Evolutionary conservation across 345 rosid species (phyloP), one percentile per base, ranked within the genome.

Genomic region (Limnanthes douglasii): DNA sequence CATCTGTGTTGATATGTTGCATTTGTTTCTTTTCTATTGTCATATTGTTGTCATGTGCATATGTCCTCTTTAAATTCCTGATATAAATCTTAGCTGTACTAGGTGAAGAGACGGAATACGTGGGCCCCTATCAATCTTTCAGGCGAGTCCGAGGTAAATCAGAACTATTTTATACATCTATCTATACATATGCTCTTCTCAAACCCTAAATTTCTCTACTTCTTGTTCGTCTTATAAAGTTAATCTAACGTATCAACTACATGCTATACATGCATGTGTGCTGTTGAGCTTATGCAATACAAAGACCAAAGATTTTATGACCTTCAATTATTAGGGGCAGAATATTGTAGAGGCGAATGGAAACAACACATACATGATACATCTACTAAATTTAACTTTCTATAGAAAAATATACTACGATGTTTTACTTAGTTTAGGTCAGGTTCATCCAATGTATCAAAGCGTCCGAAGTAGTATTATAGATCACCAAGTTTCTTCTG

Each of bases 81-180:
- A 46, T 47, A 15, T 22, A 22, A 6, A 37, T 51, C 21, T 33
- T 50, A 36, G 22, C 40, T 46, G 42, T 12, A 45, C 40, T 60
- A 86, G 94, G 75, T 54, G 35, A 82, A 73, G 68, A 71, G 97
- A 54, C 85, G 97, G 37, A 94, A 75, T 13, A 86, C 97, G 31
- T 86, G 97, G 97, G 75, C 94, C 66, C 70, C 73, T 6, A 56
- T 93, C 16, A 68, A 69, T 15, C 67, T 82, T 49, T 60, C 72
- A 33, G 43, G 64, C 15, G 79, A 62, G 60, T 54, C 60, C 49
- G 43, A 47, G 32, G 43, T 37, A n/a, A n/a, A n/a, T n/a, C n/a
- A n/a, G n/a, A n/a, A n/a, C n/a, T n/a, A n/a, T n/a, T n/a, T n/a
- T n/a, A n/a, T n/a, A n/a, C n/a, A n/a, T n/a, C n/a, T n/a, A n/a